Conservation (phyloP, 257 asterid genomes). For the Solanum rostratum region DNA sequence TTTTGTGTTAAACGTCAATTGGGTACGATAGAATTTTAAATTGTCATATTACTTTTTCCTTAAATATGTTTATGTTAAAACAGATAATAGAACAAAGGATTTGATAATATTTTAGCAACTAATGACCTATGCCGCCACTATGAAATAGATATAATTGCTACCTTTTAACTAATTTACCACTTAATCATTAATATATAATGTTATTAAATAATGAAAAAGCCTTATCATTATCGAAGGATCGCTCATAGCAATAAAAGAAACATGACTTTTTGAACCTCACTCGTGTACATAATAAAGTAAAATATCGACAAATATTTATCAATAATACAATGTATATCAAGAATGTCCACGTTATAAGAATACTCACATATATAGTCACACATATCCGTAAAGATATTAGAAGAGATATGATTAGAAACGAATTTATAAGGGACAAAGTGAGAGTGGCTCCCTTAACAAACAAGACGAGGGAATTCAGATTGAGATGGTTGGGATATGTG, state of each 20-base stretch:
- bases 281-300: not conserved
- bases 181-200: not conserved
- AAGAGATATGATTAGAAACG: too few species aligned
- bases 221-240: not conserved
- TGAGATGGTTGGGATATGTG: too few species aligned
- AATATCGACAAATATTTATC: not conserved
- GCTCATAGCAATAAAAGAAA: conserved; percentile 1
- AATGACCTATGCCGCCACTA: conserved; percentile 64
- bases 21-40: not conserved
- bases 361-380: too few species aligned
- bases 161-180: conserved; percentile 39
- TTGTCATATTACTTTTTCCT: not conserved
- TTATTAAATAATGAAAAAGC: conserved; percentile 4
- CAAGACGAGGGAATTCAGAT: too few species aligned
- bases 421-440: too few species aligned
- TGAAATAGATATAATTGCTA: conserved; percentile 19
- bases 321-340: too few species aligned
- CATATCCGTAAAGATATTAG: too few species aligned
- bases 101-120: conserved; percentile 6
- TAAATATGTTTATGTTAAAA: not conserved
- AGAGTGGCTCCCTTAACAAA: too few species aligned
- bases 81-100: not conserved
- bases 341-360: too few species aligned
- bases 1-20: not conserved
- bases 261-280: conserved; percentile 6